Conservation (phyloP, 768 basidiomycete species). For the Udeniomyces megalosporus region DNA sequence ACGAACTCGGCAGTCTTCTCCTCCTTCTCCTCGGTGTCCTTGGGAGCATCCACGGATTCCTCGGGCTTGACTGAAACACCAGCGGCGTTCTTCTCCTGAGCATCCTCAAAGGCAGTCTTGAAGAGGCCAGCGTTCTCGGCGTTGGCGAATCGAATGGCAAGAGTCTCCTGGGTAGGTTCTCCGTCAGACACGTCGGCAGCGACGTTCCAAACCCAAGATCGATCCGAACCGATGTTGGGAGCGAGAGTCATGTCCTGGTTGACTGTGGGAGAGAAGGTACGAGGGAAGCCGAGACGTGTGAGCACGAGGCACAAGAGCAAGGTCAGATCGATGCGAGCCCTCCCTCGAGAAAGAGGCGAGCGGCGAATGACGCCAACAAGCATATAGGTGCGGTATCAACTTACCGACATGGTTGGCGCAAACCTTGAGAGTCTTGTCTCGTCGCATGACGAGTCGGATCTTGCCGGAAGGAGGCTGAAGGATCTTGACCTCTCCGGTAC, state of each 20-base stretch:
- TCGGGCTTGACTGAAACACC: neutral
- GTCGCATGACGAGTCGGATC: constrained; percentile 91
- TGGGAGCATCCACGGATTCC: no score
- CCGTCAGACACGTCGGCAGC: constrained; percentile 84
- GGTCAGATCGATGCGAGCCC: neutral
- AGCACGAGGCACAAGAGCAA: neutral
- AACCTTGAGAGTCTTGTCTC: constrained; percentile 98
- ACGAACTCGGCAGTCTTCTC: neutral
- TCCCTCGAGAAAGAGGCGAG: neutral
- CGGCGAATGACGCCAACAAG: neutral
- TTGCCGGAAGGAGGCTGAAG: constrained; percentile 70
- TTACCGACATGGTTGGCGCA: constrained; percentile 93
- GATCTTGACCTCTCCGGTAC: constrained; percentile 87
- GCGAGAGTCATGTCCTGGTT: constrained; percentile 79
- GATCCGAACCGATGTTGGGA: constrained; percentile 94
- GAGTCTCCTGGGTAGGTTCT: constrained; percentile 79
- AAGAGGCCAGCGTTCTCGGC: constrained; percentile 80
- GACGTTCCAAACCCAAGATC: constrained; percentile 99
- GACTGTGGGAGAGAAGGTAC: constrained; percentile 38
- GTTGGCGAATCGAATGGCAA: constrained; percentile 96
- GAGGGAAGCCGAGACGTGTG: neutral
- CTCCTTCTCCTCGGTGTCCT: neutral
- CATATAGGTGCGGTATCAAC: constrained; percentile 14
- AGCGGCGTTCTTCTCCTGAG: constrained; percentile 37
- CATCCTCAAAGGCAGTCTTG: constrained; percentile 75